Conservation (phyloP, 139 green algal species). For the Chlorella sp. region DNA sequence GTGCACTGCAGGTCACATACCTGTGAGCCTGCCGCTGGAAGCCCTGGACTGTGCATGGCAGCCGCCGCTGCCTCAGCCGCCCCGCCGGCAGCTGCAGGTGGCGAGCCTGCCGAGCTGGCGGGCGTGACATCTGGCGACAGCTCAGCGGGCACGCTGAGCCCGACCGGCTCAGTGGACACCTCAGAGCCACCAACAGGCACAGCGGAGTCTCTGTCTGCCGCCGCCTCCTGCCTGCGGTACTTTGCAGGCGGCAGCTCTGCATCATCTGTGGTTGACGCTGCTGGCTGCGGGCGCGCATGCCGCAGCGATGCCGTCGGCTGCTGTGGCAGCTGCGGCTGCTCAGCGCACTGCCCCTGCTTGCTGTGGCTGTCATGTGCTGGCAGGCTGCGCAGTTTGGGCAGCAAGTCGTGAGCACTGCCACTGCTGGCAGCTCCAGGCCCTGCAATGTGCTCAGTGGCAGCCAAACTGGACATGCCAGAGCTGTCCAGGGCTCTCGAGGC, state of each 20-base stretch:
- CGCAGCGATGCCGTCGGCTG: background rate
- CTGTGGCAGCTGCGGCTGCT: background rate
- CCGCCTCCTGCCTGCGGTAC: background rate
- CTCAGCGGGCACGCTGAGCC: too few species aligned
- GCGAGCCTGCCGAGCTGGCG: conserved; percentile 15
- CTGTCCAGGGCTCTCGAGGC: background rate
- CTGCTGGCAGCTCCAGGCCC: background rate
- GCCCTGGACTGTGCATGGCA: background rate
- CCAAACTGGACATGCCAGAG: background rate
- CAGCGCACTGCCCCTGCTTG: background rate
- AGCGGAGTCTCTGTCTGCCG: background rate
- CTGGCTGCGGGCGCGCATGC: background rate
- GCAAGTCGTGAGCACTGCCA: background rate
- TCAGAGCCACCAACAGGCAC: too few species aligned
- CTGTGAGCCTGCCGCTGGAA: background rate
- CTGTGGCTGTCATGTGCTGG: background rate
- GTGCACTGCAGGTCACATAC: background rate
- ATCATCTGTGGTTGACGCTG: background rate
- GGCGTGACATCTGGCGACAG: background rate
- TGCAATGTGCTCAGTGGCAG: background rate
- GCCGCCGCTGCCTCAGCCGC: background rate
- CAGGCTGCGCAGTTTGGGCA: background rate
- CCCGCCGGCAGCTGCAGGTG: background rate
- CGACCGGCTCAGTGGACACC: too few species aligned
- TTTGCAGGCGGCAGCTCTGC: background rate